Base-by-base conservation (phyloP, 2,329 filamentous ascomycete genomes). In the Fusarium musae region DNA sequence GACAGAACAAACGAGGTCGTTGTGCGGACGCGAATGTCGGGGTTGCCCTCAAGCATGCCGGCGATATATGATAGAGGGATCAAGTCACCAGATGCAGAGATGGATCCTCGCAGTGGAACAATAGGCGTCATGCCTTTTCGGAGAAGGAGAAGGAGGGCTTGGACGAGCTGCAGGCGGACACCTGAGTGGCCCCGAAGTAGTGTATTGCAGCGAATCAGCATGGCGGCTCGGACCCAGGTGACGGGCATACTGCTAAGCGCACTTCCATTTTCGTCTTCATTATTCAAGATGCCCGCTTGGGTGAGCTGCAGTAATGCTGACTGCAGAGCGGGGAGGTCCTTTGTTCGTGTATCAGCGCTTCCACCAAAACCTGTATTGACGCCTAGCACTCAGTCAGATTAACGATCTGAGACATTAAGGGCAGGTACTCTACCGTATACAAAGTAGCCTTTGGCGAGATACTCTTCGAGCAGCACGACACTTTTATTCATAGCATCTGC, bases 1-100 rank as follows among this genome's bases (percentile, higher is more conserved):
- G 49, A 28, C 0, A 53, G 4, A 21, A 37, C 12, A 1, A 1
- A 37, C 2, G 16, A 53, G 1, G 30, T 37, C 0, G 6, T 2
- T 21, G 49, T 53, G 4, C 12, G 30, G 17, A 53, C 32, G 6
- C 9, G 23, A 13, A 53, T 28, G 4, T 53, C 17, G 0, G n/a
- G n/a, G 3, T 53, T 53, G 0, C 49, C 49, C 6, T 53, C 32
- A 2, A 50, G 30, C 30, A 50, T 8, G 4, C 47, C 47, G 2
- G 49, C 49, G 6, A 53, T 37, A 1, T 53, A 53, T 4, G 49
- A 53, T 0, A 53, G 2, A 1, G 49, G 49, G 2, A 53, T 37
- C 13, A 53, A 26, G 9, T 53, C 49, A 0, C 49, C 49, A 3
- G 49, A 53, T 37, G 32, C 49, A 2, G 49, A 53, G 3, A 53